phyloP scores from a whole-genome alignment of 352 stramenopile genomes.

The Aphanomyces cochlioides region DNA sequence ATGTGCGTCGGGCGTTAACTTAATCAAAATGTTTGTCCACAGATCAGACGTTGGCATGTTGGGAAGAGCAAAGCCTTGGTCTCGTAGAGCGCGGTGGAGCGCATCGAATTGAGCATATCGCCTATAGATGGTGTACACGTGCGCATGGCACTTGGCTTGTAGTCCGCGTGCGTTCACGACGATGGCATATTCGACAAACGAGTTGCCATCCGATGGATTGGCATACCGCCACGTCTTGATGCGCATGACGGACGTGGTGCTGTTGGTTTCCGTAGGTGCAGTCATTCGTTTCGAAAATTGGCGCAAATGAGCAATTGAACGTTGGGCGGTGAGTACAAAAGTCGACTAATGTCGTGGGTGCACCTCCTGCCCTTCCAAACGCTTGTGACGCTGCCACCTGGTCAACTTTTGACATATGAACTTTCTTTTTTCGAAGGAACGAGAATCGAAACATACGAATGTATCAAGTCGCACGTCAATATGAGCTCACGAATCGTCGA shows the following conservation, averaged over 20 bases:
- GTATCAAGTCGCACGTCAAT: too few species aligned
- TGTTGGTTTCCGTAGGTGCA: neutral
- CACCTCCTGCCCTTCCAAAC: too few species aligned
- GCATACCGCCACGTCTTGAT: neutral
- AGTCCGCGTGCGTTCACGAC: neutral
- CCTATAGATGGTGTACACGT: neutral
- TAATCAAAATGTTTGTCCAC: slow-evolving; percentile 2
- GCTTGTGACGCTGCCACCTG: too few species aligned
- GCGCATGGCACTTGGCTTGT: neutral
- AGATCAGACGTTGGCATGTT: neutral
- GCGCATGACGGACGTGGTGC: neutral
- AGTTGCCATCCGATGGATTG: neutral
- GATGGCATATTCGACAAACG: neutral
- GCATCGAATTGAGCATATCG: neutral
- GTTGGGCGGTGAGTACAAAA: too few species aligned
- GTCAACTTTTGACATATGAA: too few species aligned
- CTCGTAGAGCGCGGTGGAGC: neutral
- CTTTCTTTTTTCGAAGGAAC: too few species aligned
- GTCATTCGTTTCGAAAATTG: too few species aligned
- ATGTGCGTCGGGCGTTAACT: neutral
- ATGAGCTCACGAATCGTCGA: too few species aligned
- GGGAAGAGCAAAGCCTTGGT: neutral
- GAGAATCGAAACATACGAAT: too few species aligned
- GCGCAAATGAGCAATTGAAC: too few species aligned
- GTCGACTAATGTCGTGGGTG: too few species aligned